Evolutionary conservation across 75 land plant genomes (phyloP), one percentile per base, ranked within the genome.

Genomic region (Larix kaempferi): DNA sequence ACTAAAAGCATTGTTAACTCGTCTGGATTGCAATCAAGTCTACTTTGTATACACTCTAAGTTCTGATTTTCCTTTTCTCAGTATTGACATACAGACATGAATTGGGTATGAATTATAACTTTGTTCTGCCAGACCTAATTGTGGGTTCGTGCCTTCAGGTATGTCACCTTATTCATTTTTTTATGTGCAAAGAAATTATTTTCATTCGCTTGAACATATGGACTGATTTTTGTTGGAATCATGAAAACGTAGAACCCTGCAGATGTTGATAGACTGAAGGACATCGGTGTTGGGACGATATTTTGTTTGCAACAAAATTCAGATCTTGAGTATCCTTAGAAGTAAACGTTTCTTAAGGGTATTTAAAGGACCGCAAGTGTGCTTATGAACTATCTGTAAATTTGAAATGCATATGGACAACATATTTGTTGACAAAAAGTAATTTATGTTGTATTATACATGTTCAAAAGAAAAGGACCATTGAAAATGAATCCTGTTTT

Each of bases 141-240:
- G 99, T 97, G 16, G 99, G 99, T 3, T 97, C 99, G 22, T 97
- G 99, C 82, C 83, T 97, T 13, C 99, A 97, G 92, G 99, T 96
- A 57, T 67, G 75, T 56, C 33, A 75, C 14, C 35, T 54, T 17
- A 10, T 2, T 19, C 19, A 2, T 69, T 41, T 23, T 17, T 19
- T 55, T 3, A 3, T 33, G 10, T 54, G 12, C n/a, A 2, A 13
- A 19, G 59, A 26, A n/a, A 6, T 6, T 33, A 29, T 54, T 37
- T 33, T 27, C 11, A 63, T 76, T 69, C 23, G 14, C n/a, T 56
- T 59, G n/a, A 8, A 29, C 6, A 16, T 37, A 55, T 61, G 23
- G 44, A 59, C 56, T 57, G 62, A 56, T 67, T 6, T 49, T 59
- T 26, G 37, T 73, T 2, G 56, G 55, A 22, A 41, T 55, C 52